Evolutionary conservation across 1,139 yeast species (phyloP).

Genomic region (Lodderomyces metapsilosis): DNA sequence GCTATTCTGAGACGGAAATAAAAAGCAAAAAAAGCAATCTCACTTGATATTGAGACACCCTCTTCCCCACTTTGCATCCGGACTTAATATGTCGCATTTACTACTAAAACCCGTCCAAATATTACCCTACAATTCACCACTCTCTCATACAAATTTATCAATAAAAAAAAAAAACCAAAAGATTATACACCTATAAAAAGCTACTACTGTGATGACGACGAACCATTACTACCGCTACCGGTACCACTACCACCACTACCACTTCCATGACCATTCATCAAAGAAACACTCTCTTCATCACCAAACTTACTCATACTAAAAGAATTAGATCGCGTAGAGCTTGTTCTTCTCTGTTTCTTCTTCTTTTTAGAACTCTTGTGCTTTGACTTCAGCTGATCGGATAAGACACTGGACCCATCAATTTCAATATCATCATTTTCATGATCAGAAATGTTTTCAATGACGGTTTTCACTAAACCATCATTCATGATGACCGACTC

Average conservation of each 20-base stretch:
- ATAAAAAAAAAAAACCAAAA: too few relatives aligned
- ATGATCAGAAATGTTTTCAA: conserved; percentile 56
- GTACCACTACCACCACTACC: conserved; percentile 8
- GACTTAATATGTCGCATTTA: too few relatives aligned
- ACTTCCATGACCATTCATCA: conserved; percentile 5
- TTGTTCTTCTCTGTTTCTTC: conserved; percentile 8
- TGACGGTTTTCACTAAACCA: conserved; percentile 85
- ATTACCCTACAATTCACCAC: too few relatives aligned
- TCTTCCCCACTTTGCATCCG: too few relatives aligned
- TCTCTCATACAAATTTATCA: too few relatives aligned
- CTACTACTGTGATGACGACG: too few relatives aligned
- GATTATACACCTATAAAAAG: too few relatives aligned
- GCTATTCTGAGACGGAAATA: too few relatives aligned
- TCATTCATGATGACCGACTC: conserved; percentile 83
- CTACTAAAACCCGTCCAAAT: too few relatives aligned
- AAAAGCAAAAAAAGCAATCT: too few relatives aligned
- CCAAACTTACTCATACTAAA: conserved; percentile 9
- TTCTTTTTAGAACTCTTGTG: too few relatives aligned
- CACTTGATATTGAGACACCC: too few relatives aligned
- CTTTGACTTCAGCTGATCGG: conserved; percentile 5
- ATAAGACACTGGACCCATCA: conserved; percentile 1
- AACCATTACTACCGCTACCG: conserved; percentile 4
- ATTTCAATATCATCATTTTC: conserved; percentile 19
- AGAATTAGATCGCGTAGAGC: conserved; percentile 11
- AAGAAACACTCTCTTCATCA: conserved; percentile 12